Base-by-base conservation (phyloP, 208 protist genomes). In the Crithidia expoeki region DNA sequence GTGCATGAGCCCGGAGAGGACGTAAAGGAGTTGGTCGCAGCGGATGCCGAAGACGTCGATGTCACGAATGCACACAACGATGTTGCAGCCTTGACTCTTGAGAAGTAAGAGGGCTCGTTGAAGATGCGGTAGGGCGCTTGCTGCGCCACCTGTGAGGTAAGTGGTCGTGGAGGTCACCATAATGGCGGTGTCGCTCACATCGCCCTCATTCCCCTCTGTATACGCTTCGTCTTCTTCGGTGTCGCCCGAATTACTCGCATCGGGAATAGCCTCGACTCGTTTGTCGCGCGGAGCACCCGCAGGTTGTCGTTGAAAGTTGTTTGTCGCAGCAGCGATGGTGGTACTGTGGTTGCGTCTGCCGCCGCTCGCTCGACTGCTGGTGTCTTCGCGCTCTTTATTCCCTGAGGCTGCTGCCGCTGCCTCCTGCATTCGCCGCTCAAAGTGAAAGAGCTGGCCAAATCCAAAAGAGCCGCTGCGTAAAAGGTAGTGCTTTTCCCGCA, bases 1-100 rank as follows among this genome's bases (percentile, higher is more conserved):
- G 61, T 95, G 90, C 85, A 95, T 89, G n/a, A 95, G 83, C 11
- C 90, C 90, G 2, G 90, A 88, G 17, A 95, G 72, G 4, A 95
- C 79, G 75, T 95, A 95, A 42, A 95, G 79, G 1, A 95, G 78
- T 55, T 92, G 86, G 71, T 95, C 90, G 65, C 90, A 95, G 60
- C 85, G 82, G 50, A 95, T 62, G 36, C 87, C 85, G 74, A 95
- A 95, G 19, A 80, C 72, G 56, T 95, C 90, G 17, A 85, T 79
- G 38, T 92, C 75, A 55, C 85, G 83, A 59, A 95, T 78, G 59
- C 86, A 93, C 49, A 93, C 72, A 14, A 95, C 79, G 33, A 93
- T 69, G 74, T 83, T 92, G 51, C 83, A 80, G 17, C 72, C 83
- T 56, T 88, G 66, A 40, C 74, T 80, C 60, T 88, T 89, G 63